Conservation (phyloP, 176 grass and related monocot genomes). For the Oryza officinalis region DNA sequence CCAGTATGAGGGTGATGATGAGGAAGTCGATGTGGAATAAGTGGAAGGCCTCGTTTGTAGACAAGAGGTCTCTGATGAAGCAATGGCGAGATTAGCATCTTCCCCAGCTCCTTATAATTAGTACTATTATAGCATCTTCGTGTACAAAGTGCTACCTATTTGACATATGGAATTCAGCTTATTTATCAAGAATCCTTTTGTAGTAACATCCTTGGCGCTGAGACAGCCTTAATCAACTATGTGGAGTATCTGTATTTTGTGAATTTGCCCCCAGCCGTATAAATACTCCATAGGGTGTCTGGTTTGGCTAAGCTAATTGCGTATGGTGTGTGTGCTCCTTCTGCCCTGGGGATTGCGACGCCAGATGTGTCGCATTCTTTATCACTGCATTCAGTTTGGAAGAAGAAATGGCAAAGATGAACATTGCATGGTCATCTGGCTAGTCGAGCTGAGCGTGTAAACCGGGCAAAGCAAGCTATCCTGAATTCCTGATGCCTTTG, state of each 20-base stretch:
- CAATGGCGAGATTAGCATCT: not conserved
- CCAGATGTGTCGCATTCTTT: too few relatives aligned
- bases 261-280: not conserved
- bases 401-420: too few relatives aligned
- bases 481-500: too few relatives aligned
- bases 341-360: too few relatives aligned
- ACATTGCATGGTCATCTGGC: too few relatives aligned
- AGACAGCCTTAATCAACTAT: not conserved
- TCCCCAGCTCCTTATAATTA: not conserved
- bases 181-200: not conserved
- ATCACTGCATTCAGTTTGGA: too few relatives aligned
- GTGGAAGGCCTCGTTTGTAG: constrained; percentile 36
- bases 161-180: constrained; percentile 3
- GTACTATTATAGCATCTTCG: constrained; percentile 4
- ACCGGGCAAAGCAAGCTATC: too few relatives aligned
- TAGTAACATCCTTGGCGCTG: constrained; percentile 9
- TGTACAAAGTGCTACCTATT: constrained; percentile 39
- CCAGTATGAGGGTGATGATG: constrained; percentile 65
- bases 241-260: too few relatives aligned
- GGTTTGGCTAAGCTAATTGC: too few relatives aligned
- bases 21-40: constrained; percentile 69
- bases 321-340: too few relatives aligned
- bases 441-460: too few relatives aligned
- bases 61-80: constrained; percentile 30
- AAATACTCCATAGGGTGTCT: not conserved